Evolutionary conservation across 1,284 basidiomycete genomes (phyloP).

Genomic region (Blastosporella zonata): DNA sequence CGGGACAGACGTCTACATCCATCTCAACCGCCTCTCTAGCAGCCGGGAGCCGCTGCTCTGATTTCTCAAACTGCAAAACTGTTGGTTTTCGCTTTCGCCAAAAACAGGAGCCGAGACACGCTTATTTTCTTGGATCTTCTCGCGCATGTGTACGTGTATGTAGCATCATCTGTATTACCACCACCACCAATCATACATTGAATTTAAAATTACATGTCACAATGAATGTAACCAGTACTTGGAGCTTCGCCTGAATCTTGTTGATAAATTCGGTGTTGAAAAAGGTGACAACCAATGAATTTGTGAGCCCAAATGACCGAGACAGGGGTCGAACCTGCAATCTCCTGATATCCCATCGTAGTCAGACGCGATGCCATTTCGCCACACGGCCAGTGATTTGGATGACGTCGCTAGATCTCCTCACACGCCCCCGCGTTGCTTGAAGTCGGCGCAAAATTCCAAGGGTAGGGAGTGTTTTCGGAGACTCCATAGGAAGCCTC

Average conservation of each 20-base stretch:
- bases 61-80: not conserved
- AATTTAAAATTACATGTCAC: no score
- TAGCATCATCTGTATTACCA: constrained; percentile 4
- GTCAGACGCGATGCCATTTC: constrained; percentile 81
- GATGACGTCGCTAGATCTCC: no score
- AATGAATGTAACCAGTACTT: no score
- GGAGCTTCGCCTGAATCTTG: no score
- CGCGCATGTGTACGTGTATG: not conserved
- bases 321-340: constrained; percentile 66
- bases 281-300: no score
- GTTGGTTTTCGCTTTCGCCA: not conserved
- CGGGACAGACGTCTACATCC: constrained; percentile 90
- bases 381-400: constrained; percentile 74
- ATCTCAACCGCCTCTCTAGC: constrained; percentile 83
- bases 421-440: no score
- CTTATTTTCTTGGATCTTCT: not conserved
- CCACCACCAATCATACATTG: not conserved
- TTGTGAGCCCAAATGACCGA: no score
- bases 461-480: no score
- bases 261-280: no score
- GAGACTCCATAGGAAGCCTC: no score
- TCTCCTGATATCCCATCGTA: constrained; percentile 69
- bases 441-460: no score
- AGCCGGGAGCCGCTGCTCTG: constrained; percentile 73
- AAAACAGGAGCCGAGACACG: no score